Evolutionary conservation across 805 yeast genomes (phyloP).

Genomic region (Clavispora asparagi): DNA sequence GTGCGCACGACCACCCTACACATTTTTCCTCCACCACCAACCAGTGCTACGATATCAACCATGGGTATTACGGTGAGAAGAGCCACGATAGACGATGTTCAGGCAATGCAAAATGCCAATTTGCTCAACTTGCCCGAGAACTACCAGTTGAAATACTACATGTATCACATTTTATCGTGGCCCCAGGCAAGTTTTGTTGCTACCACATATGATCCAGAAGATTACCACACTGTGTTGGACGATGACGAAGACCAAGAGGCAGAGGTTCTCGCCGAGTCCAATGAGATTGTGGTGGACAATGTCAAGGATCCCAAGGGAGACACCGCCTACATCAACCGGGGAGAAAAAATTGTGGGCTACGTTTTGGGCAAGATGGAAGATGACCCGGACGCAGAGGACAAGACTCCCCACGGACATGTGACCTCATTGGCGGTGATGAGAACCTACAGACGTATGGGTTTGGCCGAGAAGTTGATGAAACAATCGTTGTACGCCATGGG

Average conservation of each 20-base stretch:
- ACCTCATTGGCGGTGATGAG: constrained; percentile 94
- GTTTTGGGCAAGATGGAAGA: constrained; percentile 96
- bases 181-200: constrained; percentile 98
- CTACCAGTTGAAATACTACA: constrained; percentile 84
- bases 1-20: neutral
- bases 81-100: constrained; percentile 81
- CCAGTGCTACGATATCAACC: neutral
- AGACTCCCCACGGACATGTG: constrained; percentile 86
- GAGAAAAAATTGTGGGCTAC: constrained; percentile 90
- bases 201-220: constrained; percentile 53
- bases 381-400: constrained; percentile 71
- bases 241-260: constrained; percentile 20
- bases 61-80: constrained; percentile 87
- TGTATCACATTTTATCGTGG: constrained; percentile 94
- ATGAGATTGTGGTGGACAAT: constrained; percentile 12
- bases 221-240: constrained; percentile 15
- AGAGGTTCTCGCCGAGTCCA: constrained; percentile 17
- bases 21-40: neutral
- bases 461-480: constrained; percentile 88
- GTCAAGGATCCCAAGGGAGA: constrained; percentile 47
- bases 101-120: constrained; percentile 95
- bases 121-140: constrained; percentile 91
- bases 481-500: constrained; percentile 75
- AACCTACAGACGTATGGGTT: constrained; percentile 89
- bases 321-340: constrained; percentile 57